Conservation (phyloP, 305 asterid species). For the Striga hermonthica region DNA sequence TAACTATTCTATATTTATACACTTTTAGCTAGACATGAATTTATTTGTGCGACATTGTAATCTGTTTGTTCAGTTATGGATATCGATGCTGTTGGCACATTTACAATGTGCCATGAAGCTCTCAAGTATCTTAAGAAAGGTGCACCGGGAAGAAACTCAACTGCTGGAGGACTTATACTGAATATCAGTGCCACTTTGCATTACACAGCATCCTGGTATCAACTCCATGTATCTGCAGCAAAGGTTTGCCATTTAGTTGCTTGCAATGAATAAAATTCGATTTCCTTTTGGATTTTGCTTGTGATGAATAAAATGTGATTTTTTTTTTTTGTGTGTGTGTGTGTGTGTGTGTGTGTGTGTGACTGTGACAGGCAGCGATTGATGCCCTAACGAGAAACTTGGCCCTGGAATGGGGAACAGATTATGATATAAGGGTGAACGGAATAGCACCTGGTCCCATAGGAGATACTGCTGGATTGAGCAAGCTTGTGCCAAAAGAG, state of each 20-base stretch:
- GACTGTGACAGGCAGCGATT: constrained; percentile 69
- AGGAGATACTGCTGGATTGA: constrained; percentile 74
- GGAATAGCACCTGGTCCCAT: constrained; percentile 98
- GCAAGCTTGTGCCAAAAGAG: constrained; percentile 77
- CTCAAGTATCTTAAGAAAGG: constrained; percentile 68
- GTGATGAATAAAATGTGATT: neutral
- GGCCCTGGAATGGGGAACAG: constrained; percentile 97
- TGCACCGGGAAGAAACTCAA: constrained; percentile 55
- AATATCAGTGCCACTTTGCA: constrained; percentile 95
- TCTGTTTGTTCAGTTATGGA: constrained; percentile 61
- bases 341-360: no score
- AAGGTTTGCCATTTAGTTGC: constrained; percentile 53
- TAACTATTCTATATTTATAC: neutral
- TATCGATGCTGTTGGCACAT: constrained; percentile 93
- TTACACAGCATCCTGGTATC: constrained; percentile 95
- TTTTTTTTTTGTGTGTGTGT: neutral
- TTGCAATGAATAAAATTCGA: constrained; percentile 2
- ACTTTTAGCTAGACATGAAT: constrained; percentile 9
- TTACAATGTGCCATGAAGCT: constrained; percentile 91
- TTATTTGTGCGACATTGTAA: constrained; percentile 4
- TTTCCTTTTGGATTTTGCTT: constrained; percentile 4
- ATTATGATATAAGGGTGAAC: constrained; percentile 83
- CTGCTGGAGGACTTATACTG: constrained; percentile 72
- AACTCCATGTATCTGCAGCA: constrained; percentile 94
- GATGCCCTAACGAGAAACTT: constrained; percentile 84